These are phyloP conservation scores for Nicotiana knightiana DNA, from an alignment of 257 asterid species.

Conservation along the genomic window DNA sequence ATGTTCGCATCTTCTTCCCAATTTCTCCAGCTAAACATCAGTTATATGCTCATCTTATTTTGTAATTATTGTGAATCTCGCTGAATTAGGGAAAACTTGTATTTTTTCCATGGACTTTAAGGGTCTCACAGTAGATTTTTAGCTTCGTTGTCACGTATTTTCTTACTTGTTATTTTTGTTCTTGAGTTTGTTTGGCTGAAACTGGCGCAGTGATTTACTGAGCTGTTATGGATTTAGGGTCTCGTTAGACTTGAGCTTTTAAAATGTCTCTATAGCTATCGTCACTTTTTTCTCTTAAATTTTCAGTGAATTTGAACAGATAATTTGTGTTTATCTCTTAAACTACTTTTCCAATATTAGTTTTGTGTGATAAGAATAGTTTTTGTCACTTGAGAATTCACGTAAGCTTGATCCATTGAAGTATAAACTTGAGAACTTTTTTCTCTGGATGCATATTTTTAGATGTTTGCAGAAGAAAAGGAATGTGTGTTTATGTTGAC, in stretches of 20 bases:
- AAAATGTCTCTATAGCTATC: not conserved
- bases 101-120: not conserved
- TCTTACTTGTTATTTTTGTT: not conserved
- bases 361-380: too few relatives aligned
- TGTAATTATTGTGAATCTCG: not conserved
- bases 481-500: too few relatives aligned
- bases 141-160: not conserved
- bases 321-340: too few relatives aligned
- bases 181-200: not conserved
- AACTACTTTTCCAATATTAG: too few relatives aligned
- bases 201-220: not conserved
- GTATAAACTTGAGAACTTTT: not conserved
- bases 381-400: too few relatives aligned
- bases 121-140: not conserved
- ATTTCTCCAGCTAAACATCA: not conserved
- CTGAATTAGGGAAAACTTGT: not conserved
- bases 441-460: not conserved
- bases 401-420: not conserved
- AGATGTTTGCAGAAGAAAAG: too few relatives aligned
- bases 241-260: not conserved
- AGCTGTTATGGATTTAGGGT: not conserved
- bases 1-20: not conserved
- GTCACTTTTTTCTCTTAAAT: not conserved
- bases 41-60: not conserved
- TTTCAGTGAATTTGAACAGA: not conserved